Conservation (phyloP, 257 asterid genomes). For the Plantago elongata region DNA sequence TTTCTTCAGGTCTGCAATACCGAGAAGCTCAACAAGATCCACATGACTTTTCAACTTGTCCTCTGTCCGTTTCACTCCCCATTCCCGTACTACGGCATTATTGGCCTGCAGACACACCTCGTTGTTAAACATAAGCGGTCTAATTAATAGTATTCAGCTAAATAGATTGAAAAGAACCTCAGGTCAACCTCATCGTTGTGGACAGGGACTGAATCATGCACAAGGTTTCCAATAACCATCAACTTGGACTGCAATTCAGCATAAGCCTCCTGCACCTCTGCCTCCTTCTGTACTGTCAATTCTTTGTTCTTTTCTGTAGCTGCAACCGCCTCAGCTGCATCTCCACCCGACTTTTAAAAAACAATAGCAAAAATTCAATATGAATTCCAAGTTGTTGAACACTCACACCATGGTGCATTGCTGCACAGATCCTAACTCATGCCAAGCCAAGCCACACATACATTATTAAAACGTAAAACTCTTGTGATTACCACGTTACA, state of each 20-base stretch:
- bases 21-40: conserved; percentile 95
- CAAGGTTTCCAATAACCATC: conserved; percentile 74
- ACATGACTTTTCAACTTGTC: conserved; percentile 83
- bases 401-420: not conserved
- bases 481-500: not conserved
- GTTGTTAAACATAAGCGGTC: conserved; percentile 3
- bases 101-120: conserved; percentile 46
- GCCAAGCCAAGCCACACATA: not conserved
- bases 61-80: conserved; percentile 79
- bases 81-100: conserved; percentile 57
- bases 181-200: conserved; percentile 63
- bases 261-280: conserved; percentile 78
- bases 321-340: conserved; percentile 45
- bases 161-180: conserved; percentile 6
- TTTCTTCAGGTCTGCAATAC: conserved; percentile 68
- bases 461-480: not conserved
- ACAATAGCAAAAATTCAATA: not conserved
- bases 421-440: not conserved
- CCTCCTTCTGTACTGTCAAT: conserved; percentile 49
- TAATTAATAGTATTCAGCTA: not conserved
- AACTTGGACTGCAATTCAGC: conserved; percentile 54
- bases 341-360: conserved; percentile 50
- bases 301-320: conserved; percentile 59
- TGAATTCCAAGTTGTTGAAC: conserved; percentile 1
- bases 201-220: conserved; percentile 90